Evolutionary conservation across 1,284 basidiomycete genomes (phyloP).

Genomic region (Moesziomyces globuligerus): DNA sequence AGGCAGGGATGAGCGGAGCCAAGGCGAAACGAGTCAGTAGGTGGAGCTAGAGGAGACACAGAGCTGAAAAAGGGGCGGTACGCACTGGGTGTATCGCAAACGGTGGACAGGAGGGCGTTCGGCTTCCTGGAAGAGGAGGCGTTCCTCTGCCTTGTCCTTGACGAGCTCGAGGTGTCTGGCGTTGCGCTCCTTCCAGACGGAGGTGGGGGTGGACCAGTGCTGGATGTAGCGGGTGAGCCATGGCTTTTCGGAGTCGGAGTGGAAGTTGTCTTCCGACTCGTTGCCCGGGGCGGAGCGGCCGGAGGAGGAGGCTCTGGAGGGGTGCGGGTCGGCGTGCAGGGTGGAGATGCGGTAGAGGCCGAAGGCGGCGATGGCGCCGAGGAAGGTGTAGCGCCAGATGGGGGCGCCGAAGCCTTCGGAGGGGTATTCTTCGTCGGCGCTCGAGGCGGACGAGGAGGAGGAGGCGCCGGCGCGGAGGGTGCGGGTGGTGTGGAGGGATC

Average conservation of each 20-base stretch:
- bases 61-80: constrained; percentile 1
- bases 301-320: constrained; percentile 48
- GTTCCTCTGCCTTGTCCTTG: constrained; percentile 53
- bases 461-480: constrained; percentile 26
- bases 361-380: constrained; percentile 41
- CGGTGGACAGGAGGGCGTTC: constrained; percentile 59
- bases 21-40: neutral
- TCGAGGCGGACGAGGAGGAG: constrained; percentile 24
- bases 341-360: constrained; percentile 55
- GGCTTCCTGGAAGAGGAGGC: constrained; percentile 57
- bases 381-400: constrained; percentile 58
- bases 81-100: constrained; percentile 54
- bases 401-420: constrained; percentile 51
- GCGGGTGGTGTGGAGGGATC: constrained; percentile 43
- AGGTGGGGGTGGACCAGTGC: constrained; percentile 46
- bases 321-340: constrained; percentile 50
- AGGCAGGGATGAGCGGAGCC: neutral
- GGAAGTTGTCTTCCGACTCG: constrained; percentile 50
- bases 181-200: constrained; percentile 53
- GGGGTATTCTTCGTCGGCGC: constrained; percentile 38
- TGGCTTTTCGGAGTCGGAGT: constrained; percentile 47
- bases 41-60: neutral
- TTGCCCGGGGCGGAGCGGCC: constrained; percentile 51
- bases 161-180: constrained; percentile 48
- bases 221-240: constrained; percentile 62